phyloP scores from a whole-genome alignment of 2,329 filamentous ascomycete species.

The Apiospora pterosperma region DNA sequence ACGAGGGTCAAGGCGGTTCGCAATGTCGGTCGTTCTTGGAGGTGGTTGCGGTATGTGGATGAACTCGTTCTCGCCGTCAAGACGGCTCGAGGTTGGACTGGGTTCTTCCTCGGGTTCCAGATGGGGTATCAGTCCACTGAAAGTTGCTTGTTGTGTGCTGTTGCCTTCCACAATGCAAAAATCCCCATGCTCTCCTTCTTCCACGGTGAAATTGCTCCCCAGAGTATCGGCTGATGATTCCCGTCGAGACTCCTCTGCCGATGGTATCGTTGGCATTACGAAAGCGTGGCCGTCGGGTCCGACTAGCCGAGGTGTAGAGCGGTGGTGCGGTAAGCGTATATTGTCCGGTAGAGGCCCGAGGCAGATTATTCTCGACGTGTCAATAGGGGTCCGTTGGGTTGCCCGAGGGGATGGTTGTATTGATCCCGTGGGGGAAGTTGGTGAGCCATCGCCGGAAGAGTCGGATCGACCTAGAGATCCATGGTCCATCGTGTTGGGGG shows the following conservation, averaged over 20 bases:
- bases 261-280: slow-evolving; percentile 22
- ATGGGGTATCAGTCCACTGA: background rate
- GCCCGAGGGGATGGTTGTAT: slow-evolving; percentile 25
- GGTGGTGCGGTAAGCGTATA: slow-evolving; percentile 33
- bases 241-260: slow-evolving; percentile 18
- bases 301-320: slow-evolving; percentile 19
- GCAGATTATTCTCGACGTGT: slow-evolving; percentile 50
- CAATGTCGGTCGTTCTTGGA: background rate
- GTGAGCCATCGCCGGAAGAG: slow-evolving; percentile 22
- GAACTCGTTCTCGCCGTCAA: slow-evolving; percentile 5
- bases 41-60: slow-evolving; percentile 8
- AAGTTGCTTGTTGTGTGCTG: background rate
- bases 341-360: slow-evolving; percentile 52
- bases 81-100: background rate
- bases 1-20: slow-evolving; percentile 3
- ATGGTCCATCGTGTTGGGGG: slow-evolving; percentile 21
- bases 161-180: background rate
- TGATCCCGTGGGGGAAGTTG: slow-evolving; percentile 15
- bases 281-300: slow-evolving; percentile 23
- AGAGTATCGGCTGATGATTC: slow-evolving; percentile 40
- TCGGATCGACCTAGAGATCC: slow-evolving; percentile 20
- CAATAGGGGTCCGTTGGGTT: slow-evolving; percentile 46
- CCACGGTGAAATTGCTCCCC: slow-evolving; percentile 55
- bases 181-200: slow-evolving; percentile 33
- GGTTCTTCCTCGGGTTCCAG: background rate